phyloP scores from a whole-genome alignment of 176 grass and related monocot species.

The Coix lacrymajobi region DNA sequence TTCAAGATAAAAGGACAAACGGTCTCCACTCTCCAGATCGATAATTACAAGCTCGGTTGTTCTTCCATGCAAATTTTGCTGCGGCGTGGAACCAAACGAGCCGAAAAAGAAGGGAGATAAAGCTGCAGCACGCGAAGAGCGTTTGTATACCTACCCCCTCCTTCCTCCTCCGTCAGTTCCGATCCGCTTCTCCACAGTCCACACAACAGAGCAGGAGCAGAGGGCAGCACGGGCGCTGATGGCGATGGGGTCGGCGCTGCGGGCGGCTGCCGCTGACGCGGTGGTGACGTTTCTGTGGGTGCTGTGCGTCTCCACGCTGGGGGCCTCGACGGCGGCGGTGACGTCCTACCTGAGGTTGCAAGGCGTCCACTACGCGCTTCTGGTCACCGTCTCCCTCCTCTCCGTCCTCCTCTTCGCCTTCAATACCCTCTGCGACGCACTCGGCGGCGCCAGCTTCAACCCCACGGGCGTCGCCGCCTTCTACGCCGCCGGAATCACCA shows the following conservation, averaged over 20 bases:
- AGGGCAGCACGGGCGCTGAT: background rate
- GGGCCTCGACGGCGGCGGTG: constrained; percentile 25
- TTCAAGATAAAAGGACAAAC: background rate
- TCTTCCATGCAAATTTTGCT: background rate
- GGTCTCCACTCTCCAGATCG: background rate
- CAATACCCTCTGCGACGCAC: constrained; percentile 30
- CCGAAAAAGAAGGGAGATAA: background rate
- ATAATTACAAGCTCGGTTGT: background rate
- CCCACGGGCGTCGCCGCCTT: constrained; percentile 58
- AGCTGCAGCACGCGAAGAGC: background rate
- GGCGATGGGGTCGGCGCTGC: constrained; percentile 12
- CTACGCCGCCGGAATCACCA: constrained; percentile 38
- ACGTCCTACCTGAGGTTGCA: constrained; percentile 18
- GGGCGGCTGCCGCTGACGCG: constrained; percentile 18
- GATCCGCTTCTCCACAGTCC: background rate
- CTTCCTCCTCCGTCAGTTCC: background rate
- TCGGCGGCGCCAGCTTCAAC: constrained; percentile 66
- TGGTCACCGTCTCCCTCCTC: constrained; percentile 40
- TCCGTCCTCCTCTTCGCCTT: constrained; percentile 48
- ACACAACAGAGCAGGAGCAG: background rate
- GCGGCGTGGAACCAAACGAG: background rate
- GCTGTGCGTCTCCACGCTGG: constrained; percentile 27
- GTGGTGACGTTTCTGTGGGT: constrained; percentile 26
- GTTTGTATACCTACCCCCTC: background rate
- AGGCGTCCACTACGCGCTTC: constrained; percentile 18